Evolutionary conservation across 1,139 yeast genomes (phyloP), one percentile per base, ranked within the genome.

Genomic region (Trichomonascaceae sp.): DNA sequence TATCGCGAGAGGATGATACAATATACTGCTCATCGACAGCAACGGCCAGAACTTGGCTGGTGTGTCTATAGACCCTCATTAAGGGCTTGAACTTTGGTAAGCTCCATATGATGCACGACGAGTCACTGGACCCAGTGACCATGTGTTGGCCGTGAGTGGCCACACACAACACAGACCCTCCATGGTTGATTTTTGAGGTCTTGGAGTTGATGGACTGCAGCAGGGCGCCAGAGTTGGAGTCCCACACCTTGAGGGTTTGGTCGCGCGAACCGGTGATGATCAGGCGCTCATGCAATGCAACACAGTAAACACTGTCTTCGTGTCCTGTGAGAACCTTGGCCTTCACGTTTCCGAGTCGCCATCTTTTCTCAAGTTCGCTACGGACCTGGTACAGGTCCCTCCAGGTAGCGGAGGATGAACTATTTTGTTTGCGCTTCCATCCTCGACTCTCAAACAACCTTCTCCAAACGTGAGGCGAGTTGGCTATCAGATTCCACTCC

Each of bases 241-340:
- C 45, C 63, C 62, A 59, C 4, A 59, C 48, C 27, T 50, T 49
- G 16, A 59, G 45, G 4, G 57, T 47, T n/a, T 44, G 41, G 37
- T 59, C 64, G 4, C 59, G 39, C 3, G 61, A 53, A 3, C 64
- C 63, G 1, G 63, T 56, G 18, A 58, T 46, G 11, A 58, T 55
- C 6, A 6, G 23, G 26, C 43, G 45, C 13, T 44, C 43, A 30
- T 56, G 57, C 37, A 56, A 48, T 29, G 54, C 52, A 5, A 54
- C 57, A 33, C 64, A 58, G 35, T 59, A 59, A 3, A 59, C 60
- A 16, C 57, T 46, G 35, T 58, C 62, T 4, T 43, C 30, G 33
- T 59, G 64, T 6, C 63, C 63, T 3, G 39, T 39, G 29, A 59
- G 39, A 2, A 46, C 43, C 13, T 35, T 42, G 2, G 53, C 46